Evolutionary conservation across 257 asterid genomes (phyloP).

Genomic region (Ilex aquifolium): DNA sequence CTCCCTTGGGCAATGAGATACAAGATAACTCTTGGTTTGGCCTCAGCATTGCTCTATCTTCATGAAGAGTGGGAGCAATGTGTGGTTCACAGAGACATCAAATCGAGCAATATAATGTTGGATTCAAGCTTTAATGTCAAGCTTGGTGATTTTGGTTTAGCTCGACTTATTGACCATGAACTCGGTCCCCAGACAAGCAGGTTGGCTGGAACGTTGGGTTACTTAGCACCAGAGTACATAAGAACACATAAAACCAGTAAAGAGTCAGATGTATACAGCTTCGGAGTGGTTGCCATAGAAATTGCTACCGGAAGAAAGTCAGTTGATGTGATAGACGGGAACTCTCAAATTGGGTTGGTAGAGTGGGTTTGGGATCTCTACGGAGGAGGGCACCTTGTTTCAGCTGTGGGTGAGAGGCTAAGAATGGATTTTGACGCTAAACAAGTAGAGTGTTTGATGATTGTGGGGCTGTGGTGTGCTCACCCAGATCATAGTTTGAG

Average conservation of each 20-base stretch:
- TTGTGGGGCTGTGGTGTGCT: conserved; percentile 31
- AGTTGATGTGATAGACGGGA: not conserved
- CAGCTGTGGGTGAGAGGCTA: conserved; percentile 19
- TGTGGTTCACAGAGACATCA: conserved; percentile 33
- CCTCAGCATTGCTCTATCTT: conserved; percentile 33
- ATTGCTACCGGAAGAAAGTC: conserved; percentile 29
- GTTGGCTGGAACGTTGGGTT: conserved; percentile 29
- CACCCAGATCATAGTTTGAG: conserved; percentile 24
- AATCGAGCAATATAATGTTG: conserved; percentile 36
- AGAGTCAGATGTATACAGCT: conserved; percentile 32
- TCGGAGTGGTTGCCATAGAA: conserved; percentile 29
- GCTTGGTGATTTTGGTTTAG: conserved; percentile 38
- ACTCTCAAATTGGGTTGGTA: conserved; percentile 19
- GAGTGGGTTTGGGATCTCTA: conserved; percentile 32
- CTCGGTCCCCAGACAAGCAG: conserved; percentile 29
- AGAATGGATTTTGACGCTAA: conserved; percentile 15
- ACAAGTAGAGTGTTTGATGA: conserved; percentile 26
- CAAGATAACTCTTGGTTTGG: conserved; percentile 26
- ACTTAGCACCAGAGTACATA: conserved; percentile 33
- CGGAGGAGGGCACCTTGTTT: conserved; percentile 17
- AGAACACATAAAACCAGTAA: conserved; percentile 32
- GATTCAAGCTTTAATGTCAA: conserved; percentile 30
- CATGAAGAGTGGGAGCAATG: conserved; percentile 44
- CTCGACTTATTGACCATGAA: conserved; percentile 33
- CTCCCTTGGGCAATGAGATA: conserved; percentile 27